Evolutionary conservation across 495 filamentous ascomycete species (phyloP), one percentile per base, ranked within the genome.

Genomic region (Parachaetomium inaequale): DNA sequence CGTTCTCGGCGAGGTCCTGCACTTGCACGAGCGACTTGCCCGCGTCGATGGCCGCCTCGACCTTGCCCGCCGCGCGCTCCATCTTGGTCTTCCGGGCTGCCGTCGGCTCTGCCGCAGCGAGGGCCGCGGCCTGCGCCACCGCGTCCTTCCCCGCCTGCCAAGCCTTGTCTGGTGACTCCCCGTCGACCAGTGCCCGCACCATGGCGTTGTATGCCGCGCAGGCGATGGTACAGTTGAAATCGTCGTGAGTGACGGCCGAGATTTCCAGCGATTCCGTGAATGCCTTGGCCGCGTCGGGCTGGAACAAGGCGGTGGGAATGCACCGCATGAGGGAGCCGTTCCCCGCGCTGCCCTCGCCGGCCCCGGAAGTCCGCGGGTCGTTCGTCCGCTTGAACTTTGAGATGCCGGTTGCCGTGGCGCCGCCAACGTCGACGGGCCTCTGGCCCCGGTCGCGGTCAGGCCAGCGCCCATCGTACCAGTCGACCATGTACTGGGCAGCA

Each of bases 261-360:
- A 72, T 68, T 14, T 54, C 59, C 12, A 58, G 25, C 4, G 60
- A 61, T 29, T 72, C 67, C 7, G 2, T 26, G 28, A 53, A 46
- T 17, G 59, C 6, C 40, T 19, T 54, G 6, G 46, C 59, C 12
- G 11, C 17, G 4, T 68, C 62, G 5, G 4, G 11, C 31, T 55
- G 56, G 47, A 72, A 70, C 52, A 70, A 46, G 6, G 56, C 70
- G 8, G 66, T 72, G 2, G 70, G 62, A 10, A 72, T 63, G 40
- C 70, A 72, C 23, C 70, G 51, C 70, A 72, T 72, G 28, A 72
- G 46, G 4, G 55, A 59, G 7, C 70, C 70, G 31, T 72, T 72
- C 12, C 70, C 70, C 10, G 66, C 64, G 17, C 55, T 34, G 11
- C 66, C 68, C 59, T 68, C 53, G 0, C 70, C 70, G 8, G 68